phyloP scores from a whole-genome alignment of 768 basidiomycete species.

The Podaxis rugospora region DNA sequence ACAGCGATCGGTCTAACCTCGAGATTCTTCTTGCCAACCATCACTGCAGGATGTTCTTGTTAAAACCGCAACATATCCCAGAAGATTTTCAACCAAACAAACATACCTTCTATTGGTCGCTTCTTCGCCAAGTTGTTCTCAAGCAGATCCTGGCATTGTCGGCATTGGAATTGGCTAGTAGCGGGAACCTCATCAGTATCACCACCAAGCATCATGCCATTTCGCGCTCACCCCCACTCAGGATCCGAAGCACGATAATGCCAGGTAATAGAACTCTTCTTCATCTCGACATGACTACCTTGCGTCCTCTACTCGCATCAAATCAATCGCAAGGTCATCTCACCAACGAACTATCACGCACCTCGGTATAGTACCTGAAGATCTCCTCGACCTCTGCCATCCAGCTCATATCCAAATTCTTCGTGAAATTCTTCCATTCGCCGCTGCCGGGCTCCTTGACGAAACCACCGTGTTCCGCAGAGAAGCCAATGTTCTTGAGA shows the following conservation, averaged over 20 bases:
- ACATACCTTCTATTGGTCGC: conserved; percentile 86
- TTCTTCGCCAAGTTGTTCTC: conserved; percentile 93
- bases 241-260: conserved; percentile 93
- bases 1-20: conserved; percentile 94
- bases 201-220: neutral
- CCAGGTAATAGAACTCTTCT: conserved; percentile 98
- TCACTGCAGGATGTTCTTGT: conserved; percentile 43
- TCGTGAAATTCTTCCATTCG: conserved; percentile 88
- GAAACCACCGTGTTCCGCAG: conserved; percentile 95
- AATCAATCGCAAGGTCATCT: neutral
- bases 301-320: conserved; percentile 62
- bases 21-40: conserved; percentile 97
- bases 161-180: conserved; percentile 81
- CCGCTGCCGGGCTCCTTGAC: conserved; percentile 63
- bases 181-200: conserved; percentile 6
- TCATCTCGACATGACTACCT: conserved; percentile 93
- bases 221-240: conserved; percentile 80
- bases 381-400: conserved; percentile 94
- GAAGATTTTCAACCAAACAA: neutral
- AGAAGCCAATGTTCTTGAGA: conserved; percentile 78
- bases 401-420: conserved; percentile 94
- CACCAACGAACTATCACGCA: conserved; percentile 24
- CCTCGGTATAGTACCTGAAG: conserved; percentile 95
- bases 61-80: neutral
- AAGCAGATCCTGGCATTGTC: conserved; percentile 93